Evolutionary conservation across 306 rosid species (phyloP).

Genomic region (Ceratonia siliqua): DNA sequence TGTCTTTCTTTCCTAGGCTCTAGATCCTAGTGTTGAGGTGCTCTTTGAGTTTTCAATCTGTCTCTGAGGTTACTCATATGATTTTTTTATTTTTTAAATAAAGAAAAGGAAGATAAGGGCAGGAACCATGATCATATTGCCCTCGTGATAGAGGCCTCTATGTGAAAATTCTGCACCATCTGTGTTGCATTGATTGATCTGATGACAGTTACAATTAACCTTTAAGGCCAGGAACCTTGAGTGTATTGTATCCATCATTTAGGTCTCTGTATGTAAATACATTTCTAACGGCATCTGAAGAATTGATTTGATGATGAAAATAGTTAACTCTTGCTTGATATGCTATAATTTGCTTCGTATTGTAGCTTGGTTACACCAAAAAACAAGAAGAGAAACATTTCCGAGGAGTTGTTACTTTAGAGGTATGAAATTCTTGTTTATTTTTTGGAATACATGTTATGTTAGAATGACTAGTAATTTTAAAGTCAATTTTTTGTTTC

Average conservation of each 20-base stretch:
- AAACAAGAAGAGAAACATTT: slow-evolving; percentile 59
- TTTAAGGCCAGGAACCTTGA: slow-evolving; percentile 6
- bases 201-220: neutral
- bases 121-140: neutral
- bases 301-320: slow-evolving; percentile 2
- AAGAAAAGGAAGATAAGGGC: neutral
- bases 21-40: neutral
- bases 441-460: slow-evolving; percentile 21
- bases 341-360: slow-evolving; percentile 15
- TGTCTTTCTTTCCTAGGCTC: neutral
- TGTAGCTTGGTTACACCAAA: slow-evolving; percentile 63
- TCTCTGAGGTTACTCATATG: neutral
- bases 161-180: neutral
- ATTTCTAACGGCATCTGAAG: neutral
- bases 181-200: neutral
- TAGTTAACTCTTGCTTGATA: slow-evolving; percentile 24
- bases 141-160: neutral
- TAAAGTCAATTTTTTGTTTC: neutral
- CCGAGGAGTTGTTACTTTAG: slow-evolving; percentile 53
- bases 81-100: no score
- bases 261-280: neutral
- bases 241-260: slow-evolving; percentile 23
- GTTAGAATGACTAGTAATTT: slow-evolving; percentile 21
- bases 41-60: neutral
- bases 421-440: slow-evolving; percentile 41